Evolutionary conservation across 192 early-diverging fungal genomes (phyloP).

Genomic region (Dispira parvispora): DNA sequence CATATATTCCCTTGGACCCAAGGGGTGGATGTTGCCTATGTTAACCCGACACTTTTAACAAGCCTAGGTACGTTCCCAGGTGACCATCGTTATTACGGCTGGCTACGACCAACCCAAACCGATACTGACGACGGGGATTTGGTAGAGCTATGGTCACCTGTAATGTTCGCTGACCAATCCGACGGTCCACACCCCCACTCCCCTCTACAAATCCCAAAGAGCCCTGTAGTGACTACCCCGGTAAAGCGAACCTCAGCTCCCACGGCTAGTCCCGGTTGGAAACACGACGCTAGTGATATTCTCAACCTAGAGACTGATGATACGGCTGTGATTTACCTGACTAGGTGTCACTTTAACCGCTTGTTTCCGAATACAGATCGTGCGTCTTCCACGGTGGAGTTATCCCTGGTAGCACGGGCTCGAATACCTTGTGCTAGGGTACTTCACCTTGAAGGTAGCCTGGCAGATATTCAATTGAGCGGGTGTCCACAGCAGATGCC

Average conservation of each 20-base stretch:
- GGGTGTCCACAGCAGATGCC: neutral
- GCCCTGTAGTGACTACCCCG: neutral
- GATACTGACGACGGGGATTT: too few species aligned
- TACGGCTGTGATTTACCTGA: neutral
- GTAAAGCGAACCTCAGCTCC: neutral
- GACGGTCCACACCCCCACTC: neutral
- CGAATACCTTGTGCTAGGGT: neutral
- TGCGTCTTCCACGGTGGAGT: neutral
- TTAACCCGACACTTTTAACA: too few species aligned
- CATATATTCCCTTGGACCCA: too few species aligned
- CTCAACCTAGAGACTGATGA: neutral
- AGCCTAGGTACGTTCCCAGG: too few species aligned
- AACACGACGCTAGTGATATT: neutral
- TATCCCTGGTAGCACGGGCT: neutral
- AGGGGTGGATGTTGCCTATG: too few species aligned
- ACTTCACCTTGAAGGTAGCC: neutral
- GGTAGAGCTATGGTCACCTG: too few species aligned
- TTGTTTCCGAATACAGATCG: neutral
- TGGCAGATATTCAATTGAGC: slow-evolving; percentile 3
- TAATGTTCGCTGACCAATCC: too few species aligned
- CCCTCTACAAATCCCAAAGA: neutral
- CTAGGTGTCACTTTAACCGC: neutral
- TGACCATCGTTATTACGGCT: too few species aligned
- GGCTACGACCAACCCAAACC: too few species aligned
- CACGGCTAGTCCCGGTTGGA: neutral